Evolutionary conservation across 208 protist genomes (phyloP), one percentile per base, ranked within the genome.

Genomic region (Herpetomonas samuelpessoai): DNA sequence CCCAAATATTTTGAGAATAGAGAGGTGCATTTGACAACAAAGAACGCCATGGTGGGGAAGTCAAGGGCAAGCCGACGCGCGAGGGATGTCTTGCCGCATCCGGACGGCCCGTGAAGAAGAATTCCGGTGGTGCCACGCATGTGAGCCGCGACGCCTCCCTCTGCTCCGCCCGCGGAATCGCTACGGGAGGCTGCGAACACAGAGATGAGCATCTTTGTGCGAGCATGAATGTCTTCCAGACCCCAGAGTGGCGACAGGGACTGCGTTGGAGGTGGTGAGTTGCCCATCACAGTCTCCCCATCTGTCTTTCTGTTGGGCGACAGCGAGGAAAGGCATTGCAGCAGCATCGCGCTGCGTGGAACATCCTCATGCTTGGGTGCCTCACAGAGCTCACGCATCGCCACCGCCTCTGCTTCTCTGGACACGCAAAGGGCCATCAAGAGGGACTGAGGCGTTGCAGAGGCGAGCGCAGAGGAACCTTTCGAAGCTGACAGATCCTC

Each of bases 1-100:
- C 91, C 91, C 16, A 97, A 74, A 53, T 86, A 97, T 76, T 91
- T 92, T 1, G 83, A 86, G 63, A 95, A 97, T 18, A 97, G 76
- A 18, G 62, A 53, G 14, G 87, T 83, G 71, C 85, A 93, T 39
- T 76, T 62, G 21, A 92, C 83, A 54, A 89, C 77, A 35, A 78
- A 83, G 59, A 86, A 92, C 0, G 63, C 47, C 1, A 79, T 62
- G 10, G 59, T 56, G 19, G 81, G 76, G 44, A 87, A 83, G 19
- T 56, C 50, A 12, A 25, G 4, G 4, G 62, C 62, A 22, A 88
- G 57, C 29, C 74, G 57, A 7, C 68, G 80, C 7, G 71, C 66
- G 18, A 92, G 46, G n/a, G 74, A 67, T 1, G 76, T 92, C 61
- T 93, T 96, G 16, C 86, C 90, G 38, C 85, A 86, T 16, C 90